A percentile compares a stretch with the other conserved stretches of the same genome.
phyloP scores from a whole-genome alignment of 2,329 filamentous ascomycete genomes.

The Parasarocladium wereldwijsianum region DNA sequence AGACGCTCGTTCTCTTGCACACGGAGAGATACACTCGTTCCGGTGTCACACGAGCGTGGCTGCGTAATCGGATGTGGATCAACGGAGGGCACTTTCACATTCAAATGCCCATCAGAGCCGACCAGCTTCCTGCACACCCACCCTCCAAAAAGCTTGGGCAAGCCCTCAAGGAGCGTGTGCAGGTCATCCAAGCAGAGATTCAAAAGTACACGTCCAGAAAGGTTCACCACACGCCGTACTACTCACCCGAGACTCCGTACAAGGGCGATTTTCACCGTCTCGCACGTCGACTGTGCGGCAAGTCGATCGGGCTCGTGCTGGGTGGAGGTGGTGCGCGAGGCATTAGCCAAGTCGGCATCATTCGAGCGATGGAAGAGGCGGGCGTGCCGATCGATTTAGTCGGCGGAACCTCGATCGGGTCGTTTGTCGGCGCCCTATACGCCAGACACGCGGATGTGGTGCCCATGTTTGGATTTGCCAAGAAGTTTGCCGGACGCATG shows the following conservation, averaged over 20 bases:
- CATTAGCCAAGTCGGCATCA: conserved; percentile 85
- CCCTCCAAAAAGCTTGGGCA: conserved; percentile 67
- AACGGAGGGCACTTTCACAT: conserved; percentile 96
- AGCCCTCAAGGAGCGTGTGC: conserved; percentile 80
- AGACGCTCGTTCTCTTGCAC: conserved; percentile 82
- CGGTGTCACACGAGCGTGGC: conserved; percentile 76
- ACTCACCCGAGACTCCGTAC: conserved; percentile 80
- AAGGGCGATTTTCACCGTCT: conserved; percentile 95
- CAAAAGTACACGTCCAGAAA: conserved; percentile 94
- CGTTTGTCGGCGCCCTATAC: conserved; percentile 90
- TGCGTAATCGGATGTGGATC: conserved; percentile 90
- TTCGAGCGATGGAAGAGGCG: conserved; percentile 86
- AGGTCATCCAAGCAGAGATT: conserved; percentile 90
- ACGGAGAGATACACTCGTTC: conserved; percentile 74
- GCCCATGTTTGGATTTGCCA: conserved; percentile 89
- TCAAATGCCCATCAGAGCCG: conserved; percentile 78
- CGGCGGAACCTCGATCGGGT: conserved; percentile 89
- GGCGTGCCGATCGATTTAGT: conserved; percentile 93
- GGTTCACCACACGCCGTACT: conserved; percentile 75
- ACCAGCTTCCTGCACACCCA: conserved; percentile 61
- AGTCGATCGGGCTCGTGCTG: conserved; percentile 85
- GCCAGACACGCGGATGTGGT: conserved; percentile 93
- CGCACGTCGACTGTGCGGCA: conserved; percentile 78
- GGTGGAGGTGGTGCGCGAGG: conserved; percentile 88
- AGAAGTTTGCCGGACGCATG: conserved; percentile 98